Conservation (phyloP, 495 filamentous ascomycete genomes). For the Saxophila tyrrhenica region DNA sequence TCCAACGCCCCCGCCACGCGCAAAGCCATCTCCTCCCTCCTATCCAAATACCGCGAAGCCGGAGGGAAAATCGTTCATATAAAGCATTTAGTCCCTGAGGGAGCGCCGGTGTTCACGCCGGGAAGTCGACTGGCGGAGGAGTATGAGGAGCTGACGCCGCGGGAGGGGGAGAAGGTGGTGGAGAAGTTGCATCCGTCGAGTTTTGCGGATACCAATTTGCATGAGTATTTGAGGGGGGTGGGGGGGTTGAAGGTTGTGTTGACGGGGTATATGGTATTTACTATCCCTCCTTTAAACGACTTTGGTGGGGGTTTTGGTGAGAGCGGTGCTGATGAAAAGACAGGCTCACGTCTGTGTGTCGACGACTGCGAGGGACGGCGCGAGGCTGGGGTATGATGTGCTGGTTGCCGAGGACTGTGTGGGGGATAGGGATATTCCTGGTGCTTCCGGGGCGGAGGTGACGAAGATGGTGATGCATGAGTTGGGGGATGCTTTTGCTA, state of each 20-base stretch:
- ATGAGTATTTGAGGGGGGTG: constrained; percentile 31
- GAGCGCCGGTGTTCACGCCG: constrained; percentile 51
- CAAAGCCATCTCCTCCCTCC: constrained; percentile 37
- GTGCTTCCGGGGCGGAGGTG: constrained; percentile 27
- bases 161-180: constrained; percentile 38
- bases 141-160: constrained; percentile 40
- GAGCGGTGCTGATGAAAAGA: constrained; percentile 6
- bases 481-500: constrained; percentile 30
- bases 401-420: constrained; percentile 44
- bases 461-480: constrained; percentile 28
- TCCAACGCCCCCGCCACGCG: constrained; percentile 37
- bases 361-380: constrained; percentile 44
- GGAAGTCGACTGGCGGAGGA: constrained; percentile 40
- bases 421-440: constrained; percentile 49
- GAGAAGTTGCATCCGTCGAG: constrained; percentile 37
- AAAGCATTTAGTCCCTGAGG: constrained; percentile 41
- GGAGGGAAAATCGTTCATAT: constrained; percentile 47
- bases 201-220: constrained; percentile 38
- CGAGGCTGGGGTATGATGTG: constrained; percentile 48
- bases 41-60: constrained; percentile 40
- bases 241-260: constrained; percentile 40
- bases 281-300: constrained; percentile 5
- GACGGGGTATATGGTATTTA: constrained; percentile 38
- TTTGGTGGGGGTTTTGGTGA: too few species aligned
- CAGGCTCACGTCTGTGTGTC: constrained; percentile 52